Base-by-base conservation (phyloP, 148 eudicot genomes). In the Silene uniflora region DNA sequence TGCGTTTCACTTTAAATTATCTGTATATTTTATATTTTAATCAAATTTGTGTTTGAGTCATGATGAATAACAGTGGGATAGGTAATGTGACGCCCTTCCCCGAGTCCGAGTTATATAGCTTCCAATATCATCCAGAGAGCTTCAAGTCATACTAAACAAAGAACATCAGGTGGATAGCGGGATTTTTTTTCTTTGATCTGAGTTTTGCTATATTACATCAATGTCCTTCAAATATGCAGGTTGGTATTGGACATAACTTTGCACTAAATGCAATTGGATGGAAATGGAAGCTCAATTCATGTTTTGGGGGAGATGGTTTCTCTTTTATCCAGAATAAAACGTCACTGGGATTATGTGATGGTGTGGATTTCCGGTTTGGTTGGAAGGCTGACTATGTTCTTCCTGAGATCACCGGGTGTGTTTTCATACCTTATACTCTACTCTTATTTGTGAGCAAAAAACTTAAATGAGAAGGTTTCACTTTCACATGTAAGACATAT, bases 311-410 rank as follows among this genome's bases (percentile, higher is more conserved):
- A 63, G 98, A 89, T 80, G 91, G 91, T 67, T 24, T 90, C 17
- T 94, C 98, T 77, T 82, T 93, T 73, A 94, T 94, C 44, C 84
- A 88, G 75, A 91, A 94, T 74, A 94, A 94, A 76, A 91, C 98
- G 47, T 81, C 89, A 14, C 80, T 94, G 79, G 93, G 93, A 54
- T 67, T 91, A 77, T 86, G 91, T 78, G 96, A 96, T 23, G 96
- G 96, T 66, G 83, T 91, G 70, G 98, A 91, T 84, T 83, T 94
- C n/a, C 89, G 98, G 69, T 94, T 94, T 78, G 91, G 95, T 52
- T 94, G 98, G 98, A 89, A 85, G 81, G 98, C 98, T 4, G 97
- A 94, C 76, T 94, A 89, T 78, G 90, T 89, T 85, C 91, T 94
- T 77, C 98, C 98, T 17, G 96, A 90, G 80, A 58, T 94, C 75